A percentile compares a stretch with the other conserved stretches of the same genome.
These are phyloP conservation scores for Phytophthora pluvialis DNA, from an alignment of 352 stramenopile species.

Conservation along the genomic window DNA sequence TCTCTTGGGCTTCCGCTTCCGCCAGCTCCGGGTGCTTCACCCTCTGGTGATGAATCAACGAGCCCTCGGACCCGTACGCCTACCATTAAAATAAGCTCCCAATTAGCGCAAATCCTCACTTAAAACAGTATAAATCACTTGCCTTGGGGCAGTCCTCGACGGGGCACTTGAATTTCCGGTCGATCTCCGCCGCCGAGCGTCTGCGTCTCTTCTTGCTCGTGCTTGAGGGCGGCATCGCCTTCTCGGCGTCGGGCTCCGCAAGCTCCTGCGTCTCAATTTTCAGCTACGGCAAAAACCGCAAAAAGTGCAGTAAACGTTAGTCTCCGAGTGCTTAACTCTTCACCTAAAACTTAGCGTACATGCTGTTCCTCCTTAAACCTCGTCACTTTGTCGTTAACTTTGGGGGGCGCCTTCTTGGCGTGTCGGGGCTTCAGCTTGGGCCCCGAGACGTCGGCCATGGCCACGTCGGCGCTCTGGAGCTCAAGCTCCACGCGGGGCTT, in stretches of 20 bases:
- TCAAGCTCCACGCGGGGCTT: slow-evolving; percentile 7
- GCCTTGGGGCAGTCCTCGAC: slow-evolving; percentile 50
- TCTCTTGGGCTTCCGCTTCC: slow-evolving; percentile 36
- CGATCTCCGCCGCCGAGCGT: slow-evolving; percentile 78
- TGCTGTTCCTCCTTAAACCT: slow-evolving; percentile 70
- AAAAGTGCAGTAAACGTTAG: slow-evolving; percentile 8
- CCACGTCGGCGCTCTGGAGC: slow-evolving; percentile 8
- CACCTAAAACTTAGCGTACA: slow-evolving; percentile 28
- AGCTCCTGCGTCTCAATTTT: slow-evolving; percentile 65
- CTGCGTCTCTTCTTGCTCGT: slow-evolving; percentile 77
- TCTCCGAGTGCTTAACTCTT: slow-evolving; percentile 3
- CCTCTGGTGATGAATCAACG: slow-evolving; percentile 79
- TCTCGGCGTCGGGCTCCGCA: slow-evolving; percentile 29
- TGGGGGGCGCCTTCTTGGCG: slow-evolving; percentile 7
- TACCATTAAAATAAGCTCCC: slow-evolving; percentile 26
- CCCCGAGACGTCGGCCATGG: slow-evolving; percentile 25
- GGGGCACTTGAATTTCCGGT: slow-evolving; percentile 77
- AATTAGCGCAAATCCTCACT: too few species aligned
- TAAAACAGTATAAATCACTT: too few species aligned
- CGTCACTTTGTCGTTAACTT: slow-evolving; percentile 19
- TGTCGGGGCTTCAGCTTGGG: slow-evolving; percentile 3
- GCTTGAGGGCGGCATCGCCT: slow-evolving; percentile 38
- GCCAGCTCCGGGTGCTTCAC: slow-evolving; percentile 68
- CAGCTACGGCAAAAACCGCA: slow-evolving; percentile 34
- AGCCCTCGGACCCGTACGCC: slow-evolving; percentile 84